Percentiles rank a stretch among this genome's conserved stretches.
Evolutionary conservation across 2,329 filamentous ascomycete species (phyloP).

Genomic region (Colletotrichum horii): DNA sequence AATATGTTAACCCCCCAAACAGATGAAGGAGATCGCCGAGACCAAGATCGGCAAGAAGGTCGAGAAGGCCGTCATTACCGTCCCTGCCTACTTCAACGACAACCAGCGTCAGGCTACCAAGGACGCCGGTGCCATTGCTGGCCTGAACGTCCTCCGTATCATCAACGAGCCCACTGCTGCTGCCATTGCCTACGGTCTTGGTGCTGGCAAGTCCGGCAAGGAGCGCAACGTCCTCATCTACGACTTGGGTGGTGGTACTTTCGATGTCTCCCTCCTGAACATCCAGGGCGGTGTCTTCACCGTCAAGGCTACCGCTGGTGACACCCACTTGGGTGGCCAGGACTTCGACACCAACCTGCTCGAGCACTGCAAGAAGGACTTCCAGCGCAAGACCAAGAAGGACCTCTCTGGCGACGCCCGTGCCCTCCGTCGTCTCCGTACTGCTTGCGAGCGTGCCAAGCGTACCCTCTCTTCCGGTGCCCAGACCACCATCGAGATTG

Average conservation of each 20-base stretch:
- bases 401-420: constrained; percentile 83
- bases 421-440: constrained; percentile 93
- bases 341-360: constrained; percentile 97
- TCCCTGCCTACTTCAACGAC: constrained; percentile 99
- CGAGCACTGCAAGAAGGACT: constrained; percentile 97
- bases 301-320: constrained; percentile 97
- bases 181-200: constrained; percentile 97
- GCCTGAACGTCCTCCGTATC: constrained; percentile 98
- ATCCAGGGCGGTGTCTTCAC: constrained; percentile 99
- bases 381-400: constrained; percentile 82
- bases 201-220: constrained; percentile 92
- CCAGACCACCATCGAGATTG: constrained; percentile 97
- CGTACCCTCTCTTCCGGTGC: constrained; percentile 96
- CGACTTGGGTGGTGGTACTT: constrained; percentile 99
- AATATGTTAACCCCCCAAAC: constrained; percentile 24
- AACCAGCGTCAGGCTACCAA: constrained; percentile 99
- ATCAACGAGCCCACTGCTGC: constrained; percentile 99
- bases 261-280: constrained; percentile 99
- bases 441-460: constrained; percentile 99
- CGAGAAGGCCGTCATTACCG: constrained; percentile 98
- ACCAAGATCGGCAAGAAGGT: constrained; percentile 98
- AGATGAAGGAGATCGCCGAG: constrained; percentile 99
- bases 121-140: constrained; percentile 96
- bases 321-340: constrained; percentile 94
- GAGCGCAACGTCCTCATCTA: constrained; percentile 99